Conservation (phyloP, 257 asterid genomes). For the Nicotiana tabacum region DNA sequence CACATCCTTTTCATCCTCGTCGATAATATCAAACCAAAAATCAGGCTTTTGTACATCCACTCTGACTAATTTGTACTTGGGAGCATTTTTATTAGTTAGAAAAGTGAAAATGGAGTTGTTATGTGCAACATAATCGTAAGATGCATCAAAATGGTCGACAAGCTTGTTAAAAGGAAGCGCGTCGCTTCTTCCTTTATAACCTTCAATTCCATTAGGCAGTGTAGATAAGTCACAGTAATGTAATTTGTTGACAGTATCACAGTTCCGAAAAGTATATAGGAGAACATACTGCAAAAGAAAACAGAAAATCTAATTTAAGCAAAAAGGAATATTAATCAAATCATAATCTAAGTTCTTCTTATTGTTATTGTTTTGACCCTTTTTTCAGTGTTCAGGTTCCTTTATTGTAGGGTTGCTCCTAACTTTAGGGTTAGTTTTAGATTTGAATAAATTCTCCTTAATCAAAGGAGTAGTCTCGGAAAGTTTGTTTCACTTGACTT, state of each 20-base stretch:
- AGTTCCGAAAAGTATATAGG: conserved; percentile 46
- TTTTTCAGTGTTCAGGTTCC: neutral
- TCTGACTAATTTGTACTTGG: conserved; percentile 77
- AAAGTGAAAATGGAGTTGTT: conserved; percentile 75
- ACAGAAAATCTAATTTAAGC: neutral
- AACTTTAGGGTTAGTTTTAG: neutral
- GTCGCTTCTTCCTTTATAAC: conserved; percentile 44
- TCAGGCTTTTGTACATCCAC: conserved; percentile 58
- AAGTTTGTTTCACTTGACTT: neutral
- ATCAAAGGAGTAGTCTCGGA: neutral
- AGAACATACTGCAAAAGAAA: conserved; percentile 71
- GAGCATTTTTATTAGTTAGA: conserved; percentile 81
- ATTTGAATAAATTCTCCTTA: neutral
- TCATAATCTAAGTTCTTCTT: no score
- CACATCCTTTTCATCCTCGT: conserved; percentile 73
- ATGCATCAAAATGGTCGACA: conserved; percentile 74
- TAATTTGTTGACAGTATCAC: conserved; percentile 87
- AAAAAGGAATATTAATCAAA: neutral
- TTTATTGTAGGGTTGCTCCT: neutral
- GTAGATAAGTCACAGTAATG: conserved; percentile 70
- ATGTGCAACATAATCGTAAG: conserved; percentile 62
- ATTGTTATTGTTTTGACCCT: neutral
- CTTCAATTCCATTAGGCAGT: conserved; percentile 62
- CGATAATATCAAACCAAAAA: conserved; percentile 70
- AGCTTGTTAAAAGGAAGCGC: conserved; percentile 84